Evolutionary conservation across 2,329 filamentous ascomycete species (phyloP), one percentile per base, ranked within the genome.

Genomic region (Coniochaeta pulveracea): DNA sequence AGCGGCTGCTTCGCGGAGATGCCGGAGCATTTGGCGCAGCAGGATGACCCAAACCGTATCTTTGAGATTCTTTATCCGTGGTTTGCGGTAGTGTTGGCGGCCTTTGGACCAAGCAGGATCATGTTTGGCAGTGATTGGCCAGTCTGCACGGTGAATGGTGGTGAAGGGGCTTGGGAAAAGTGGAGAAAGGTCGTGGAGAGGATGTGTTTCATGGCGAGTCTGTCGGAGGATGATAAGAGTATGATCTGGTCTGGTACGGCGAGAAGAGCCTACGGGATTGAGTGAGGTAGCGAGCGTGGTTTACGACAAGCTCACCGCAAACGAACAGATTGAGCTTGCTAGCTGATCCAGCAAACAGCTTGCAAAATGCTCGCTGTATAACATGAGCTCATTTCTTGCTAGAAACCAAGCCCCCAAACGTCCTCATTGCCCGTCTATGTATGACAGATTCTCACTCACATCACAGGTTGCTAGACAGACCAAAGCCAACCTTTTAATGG

Each of bases 61-160:
- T 76, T 84, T 42, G 61, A 69, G 40, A 66, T 67, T 25, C 64
- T 83, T 14, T 64, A 69, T 37, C 77, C 79, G 16, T 93, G 84
- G 79, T 69, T 85, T 3, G 71, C 76, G 39, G 72, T 80, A 34
- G 60, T 88, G 1, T 71, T 93, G 34, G 69, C 76, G 18, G 69
- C 70, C 2, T 95, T 94, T 48, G 77, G 81, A 2, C 60, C 80
- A 0, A 51, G 63, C 15, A 69, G 85, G 41, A 69, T 91, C 50
- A 86, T 96, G 79, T 95, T 91, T 55, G 88, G 80, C 16, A 88
- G 81, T 42, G 86, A 95, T 55, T 96, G 89, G 89, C 88, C 89
- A 3, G 80, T 95, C 1, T 93, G 85, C 58, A 88, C 85, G 40
- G 60, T 85, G 21, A 23, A 23, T n/a, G 72, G 72, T 1, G 53